Evolutionary conservation across 75 land plant genomes (phyloP).

Genomic region (Sequoiadendron giganteum): DNA sequence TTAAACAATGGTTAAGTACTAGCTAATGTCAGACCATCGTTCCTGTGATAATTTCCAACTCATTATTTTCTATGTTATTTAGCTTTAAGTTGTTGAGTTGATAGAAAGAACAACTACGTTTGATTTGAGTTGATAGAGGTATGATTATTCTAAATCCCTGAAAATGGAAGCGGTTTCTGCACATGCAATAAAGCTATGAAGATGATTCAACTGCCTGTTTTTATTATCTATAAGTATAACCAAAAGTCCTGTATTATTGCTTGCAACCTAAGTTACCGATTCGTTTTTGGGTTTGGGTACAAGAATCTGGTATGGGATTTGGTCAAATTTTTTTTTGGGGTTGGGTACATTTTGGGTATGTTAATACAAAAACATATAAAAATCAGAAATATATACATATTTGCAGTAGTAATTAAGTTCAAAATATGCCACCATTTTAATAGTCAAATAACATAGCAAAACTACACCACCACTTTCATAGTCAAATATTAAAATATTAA

Average conservation of each 20-base stretch:
- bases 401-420: too few species aligned
- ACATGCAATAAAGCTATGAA: neutral
- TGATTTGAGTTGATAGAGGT: neutral
- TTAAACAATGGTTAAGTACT: neutral
- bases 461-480: too few species aligned
- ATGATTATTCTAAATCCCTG: neutral
- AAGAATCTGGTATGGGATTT: too few species aligned
- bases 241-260: neutral
- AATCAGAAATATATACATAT: too few species aligned
- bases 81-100: neutral
- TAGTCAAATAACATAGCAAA: too few species aligned
- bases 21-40: neutral
- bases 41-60: neutral
- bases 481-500: too few species aligned
- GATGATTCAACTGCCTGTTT: neutral
- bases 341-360: too few species aligned
- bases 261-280: too few species aligned
- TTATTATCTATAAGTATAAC: neutral
- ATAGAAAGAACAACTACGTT: neutral
- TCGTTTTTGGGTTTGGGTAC: too few species aligned
- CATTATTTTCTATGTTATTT: neutral
- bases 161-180: neutral
- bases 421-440: too few species aligned
- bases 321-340: too few species aligned
- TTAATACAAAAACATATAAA: too few species aligned